phyloP scores from a whole-genome alignment of 163 green algal species.

The Volvox carteri region DNA sequence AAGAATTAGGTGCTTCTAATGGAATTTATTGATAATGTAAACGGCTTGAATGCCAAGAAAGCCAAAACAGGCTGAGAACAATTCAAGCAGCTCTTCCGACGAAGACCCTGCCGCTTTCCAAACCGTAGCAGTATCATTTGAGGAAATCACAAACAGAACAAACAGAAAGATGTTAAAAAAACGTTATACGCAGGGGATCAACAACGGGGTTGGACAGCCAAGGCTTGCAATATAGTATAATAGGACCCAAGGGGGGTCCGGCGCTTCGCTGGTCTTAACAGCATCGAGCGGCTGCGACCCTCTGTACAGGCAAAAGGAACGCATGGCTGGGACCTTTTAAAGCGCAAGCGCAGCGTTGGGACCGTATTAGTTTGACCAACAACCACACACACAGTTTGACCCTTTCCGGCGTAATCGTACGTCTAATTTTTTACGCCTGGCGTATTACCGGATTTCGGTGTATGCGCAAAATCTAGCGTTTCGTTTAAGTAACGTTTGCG shows the following conservation, averaged over 20 bases:
- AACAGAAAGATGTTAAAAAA: constrained; percentile 25
- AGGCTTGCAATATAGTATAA: no score
- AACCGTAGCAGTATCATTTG: constrained; percentile 28
- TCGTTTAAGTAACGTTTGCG: no score
- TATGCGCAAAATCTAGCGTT: no score
- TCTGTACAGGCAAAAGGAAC: constrained; percentile 16
- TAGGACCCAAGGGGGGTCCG: no score
- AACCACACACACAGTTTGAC: no score
- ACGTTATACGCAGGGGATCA: background rate
- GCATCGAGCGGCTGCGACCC: background rate
- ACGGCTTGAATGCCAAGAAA: constrained; percentile 26
- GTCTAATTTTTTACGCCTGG: no score
- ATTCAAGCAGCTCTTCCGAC: constrained; percentile 18
- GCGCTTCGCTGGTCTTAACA: no score
- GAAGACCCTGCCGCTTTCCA: constrained; percentile 29
- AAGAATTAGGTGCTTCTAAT: background rate
- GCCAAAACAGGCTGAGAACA: background rate
- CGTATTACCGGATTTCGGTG: no score
- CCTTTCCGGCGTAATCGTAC: no score
- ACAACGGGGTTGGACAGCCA: background rate
- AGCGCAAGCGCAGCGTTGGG: background rate
- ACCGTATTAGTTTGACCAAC: no score
- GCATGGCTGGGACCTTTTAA: background rate
- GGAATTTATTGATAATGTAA: background rate
- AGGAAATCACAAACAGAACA: constrained; percentile 45